Evolutionary conservation across 2,329 filamentous ascomycete genomes (phyloP).

Genomic region (Aspergillus persii): DNA sequence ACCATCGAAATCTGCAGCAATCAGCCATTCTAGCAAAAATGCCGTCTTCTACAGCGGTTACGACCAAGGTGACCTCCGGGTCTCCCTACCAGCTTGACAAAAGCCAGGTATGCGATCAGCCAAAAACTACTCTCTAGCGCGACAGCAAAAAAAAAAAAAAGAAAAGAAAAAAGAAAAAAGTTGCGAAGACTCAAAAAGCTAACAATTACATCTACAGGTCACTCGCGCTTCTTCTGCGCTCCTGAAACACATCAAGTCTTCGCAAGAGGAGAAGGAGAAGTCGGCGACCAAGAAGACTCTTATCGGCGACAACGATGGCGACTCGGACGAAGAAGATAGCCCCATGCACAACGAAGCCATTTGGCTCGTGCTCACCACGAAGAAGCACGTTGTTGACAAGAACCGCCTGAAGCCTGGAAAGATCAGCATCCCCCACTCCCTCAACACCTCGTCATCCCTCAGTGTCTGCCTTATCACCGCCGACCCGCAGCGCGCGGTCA

Average conservation of each 20-base stretch:
- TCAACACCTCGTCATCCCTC: conserved; percentile 64
- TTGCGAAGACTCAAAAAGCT: neutral
- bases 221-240: conserved; percentile 60
- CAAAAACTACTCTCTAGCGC: neutral
- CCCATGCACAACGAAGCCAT: conserved; percentile 52
- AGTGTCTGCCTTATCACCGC: conserved; percentile 85
- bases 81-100: conserved; percentile 50
- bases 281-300: conserved; percentile 53
- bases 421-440: conserved; percentile 72
- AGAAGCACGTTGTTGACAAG: conserved; percentile 69
- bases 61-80: conserved; percentile 40
- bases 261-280: conserved; percentile 48
- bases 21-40: conserved; percentile 29
- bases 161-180: neutral
- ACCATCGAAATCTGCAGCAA: conserved; percentile 20
- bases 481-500: conserved; percentile 79
- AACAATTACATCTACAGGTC: conserved; percentile 43
- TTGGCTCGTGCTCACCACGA: conserved; percentile 63
- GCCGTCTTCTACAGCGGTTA: conserved; percentile 42
- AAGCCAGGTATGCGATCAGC: conserved; percentile 39
- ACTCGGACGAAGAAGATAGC: conserved; percentile 46
- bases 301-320: conserved; percentile 48
- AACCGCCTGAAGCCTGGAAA: conserved; percentile 79
- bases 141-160: neutral
- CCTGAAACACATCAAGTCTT: conserved; percentile 55